Conservation (phyloP, 345 rosid species). For the Orychophragmus violaceus region DNA sequence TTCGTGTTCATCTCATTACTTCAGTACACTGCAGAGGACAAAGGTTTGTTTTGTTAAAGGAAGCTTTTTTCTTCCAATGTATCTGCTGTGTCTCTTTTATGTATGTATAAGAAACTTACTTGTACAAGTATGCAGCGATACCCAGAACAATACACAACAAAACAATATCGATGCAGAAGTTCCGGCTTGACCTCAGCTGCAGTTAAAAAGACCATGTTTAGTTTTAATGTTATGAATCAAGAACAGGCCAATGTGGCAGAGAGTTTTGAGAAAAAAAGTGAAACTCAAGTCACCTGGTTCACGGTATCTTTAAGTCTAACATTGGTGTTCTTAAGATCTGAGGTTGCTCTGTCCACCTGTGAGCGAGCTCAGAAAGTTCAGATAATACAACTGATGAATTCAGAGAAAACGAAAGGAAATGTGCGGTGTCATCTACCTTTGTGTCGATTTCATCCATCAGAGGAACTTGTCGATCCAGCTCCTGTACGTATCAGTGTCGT, state of each 20-base stretch:
- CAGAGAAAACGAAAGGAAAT: constrained; percentile 1
- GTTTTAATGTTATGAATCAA: constrained; percentile 5
- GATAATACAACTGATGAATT: background rate
- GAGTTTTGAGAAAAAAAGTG: constrained; percentile 5
- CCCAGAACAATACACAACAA: constrained; percentile 83
- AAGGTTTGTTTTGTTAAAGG: background rate
- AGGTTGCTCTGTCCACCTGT: constrained; percentile 89
- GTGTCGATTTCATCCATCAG: constrained; percentile 97
- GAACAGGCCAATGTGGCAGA: background rate
- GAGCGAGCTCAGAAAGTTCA: constrained; percentile 7
- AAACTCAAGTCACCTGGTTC: constrained; percentile 58
- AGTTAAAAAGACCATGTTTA: constrained; percentile 17
- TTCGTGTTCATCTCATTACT: constrained; percentile 40
- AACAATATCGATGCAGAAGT: constrained; percentile 93
- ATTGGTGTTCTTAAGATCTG: constrained; percentile 94
- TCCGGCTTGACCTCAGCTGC: constrained; percentile 96
- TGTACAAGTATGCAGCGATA: constrained; percentile 97
- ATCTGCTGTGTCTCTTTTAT: background rate
- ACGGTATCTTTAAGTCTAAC: constrained; percentile 95
- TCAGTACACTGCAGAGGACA: constrained; percentile 55
- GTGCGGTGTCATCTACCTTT: constrained; percentile 43
- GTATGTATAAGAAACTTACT: constrained; percentile 49
- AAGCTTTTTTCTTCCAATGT: background rate
- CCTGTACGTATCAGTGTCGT: constrained; percentile 45
- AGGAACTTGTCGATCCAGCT: constrained; percentile 93